Evolutionary conservation across 225 moss, liverwort and hornwort genomes (phyloP).

Genomic region (Straminergon stramineum): DNA sequence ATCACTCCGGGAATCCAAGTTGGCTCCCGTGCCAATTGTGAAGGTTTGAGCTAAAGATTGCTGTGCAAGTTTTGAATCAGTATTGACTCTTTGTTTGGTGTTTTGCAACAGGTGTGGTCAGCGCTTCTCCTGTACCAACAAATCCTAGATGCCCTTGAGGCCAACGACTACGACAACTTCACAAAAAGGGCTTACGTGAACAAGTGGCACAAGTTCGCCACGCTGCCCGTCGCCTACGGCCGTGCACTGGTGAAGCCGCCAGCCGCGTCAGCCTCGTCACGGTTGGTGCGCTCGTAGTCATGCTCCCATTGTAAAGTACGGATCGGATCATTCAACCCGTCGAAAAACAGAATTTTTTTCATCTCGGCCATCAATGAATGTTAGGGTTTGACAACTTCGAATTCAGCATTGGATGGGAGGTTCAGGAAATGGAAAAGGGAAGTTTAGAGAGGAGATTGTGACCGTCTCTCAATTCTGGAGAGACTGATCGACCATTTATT

Average conservation of each 20-base stretch:
- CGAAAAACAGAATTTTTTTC: not conserved
- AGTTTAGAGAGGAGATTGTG: not conserved
- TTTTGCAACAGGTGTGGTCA: conserved; percentile 56
- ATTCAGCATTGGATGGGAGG: not conserved
- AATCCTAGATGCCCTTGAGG: conserved; percentile 73
- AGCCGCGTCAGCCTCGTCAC: not conserved
- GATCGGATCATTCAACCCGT: not conserved
- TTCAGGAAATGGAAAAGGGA: not conserved
- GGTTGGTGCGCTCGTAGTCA: not conserved
- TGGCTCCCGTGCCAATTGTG: not conserved
- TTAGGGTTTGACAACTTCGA: not conserved
- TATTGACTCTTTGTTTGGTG: not conserved
- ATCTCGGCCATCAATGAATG: not conserved
- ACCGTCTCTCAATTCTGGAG: not conserved
- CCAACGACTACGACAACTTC: conserved; percentile 84
- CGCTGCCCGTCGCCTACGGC: conserved; percentile 61
- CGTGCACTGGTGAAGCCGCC: conserved; percentile 35
- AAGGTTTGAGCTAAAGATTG: not conserved
- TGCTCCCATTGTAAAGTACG: not conserved
- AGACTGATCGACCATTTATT: not conserved
- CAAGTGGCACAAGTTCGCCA: conserved; percentile 63
- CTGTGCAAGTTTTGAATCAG: not conserved
- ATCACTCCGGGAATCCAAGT: not conserved
- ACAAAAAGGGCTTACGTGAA: conserved; percentile 74
- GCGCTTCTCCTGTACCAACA: conserved; percentile 77